phyloP scores from a whole-genome alignment of 371 early-diverging fungal genomes.

The Mortierella sp. region DNA sequence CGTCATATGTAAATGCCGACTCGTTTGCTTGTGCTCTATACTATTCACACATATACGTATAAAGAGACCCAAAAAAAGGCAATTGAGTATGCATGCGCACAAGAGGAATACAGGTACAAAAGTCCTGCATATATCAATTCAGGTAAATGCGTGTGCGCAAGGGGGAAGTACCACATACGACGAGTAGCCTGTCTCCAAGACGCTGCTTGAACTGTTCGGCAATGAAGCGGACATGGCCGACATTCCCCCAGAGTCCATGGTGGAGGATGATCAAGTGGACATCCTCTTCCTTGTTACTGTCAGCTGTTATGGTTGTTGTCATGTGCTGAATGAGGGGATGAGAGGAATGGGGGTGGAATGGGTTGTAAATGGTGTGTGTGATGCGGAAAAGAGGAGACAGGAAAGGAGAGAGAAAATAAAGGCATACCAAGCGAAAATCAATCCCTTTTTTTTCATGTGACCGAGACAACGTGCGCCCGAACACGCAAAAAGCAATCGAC shows the following conservation, averaged over 20 bases:
- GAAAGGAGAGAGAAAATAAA: background rate
- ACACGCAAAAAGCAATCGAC: background rate
- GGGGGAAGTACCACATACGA: slow-evolving; percentile 2
- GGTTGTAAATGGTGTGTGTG: background rate
- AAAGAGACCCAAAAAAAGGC: background rate
- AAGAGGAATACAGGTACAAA: background rate
- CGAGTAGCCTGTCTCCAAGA: slow-evolving; percentile 32
- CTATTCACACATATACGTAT: background rate
- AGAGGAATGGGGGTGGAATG: background rate
- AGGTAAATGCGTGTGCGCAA: background rate
- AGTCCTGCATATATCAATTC: background rate
- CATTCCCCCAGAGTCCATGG: slow-evolving; percentile 44
- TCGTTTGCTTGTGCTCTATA: slow-evolving; percentile 45
- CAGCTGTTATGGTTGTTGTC: background rate
- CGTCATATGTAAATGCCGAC: slow-evolving; percentile 37
- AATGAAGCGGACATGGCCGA: slow-evolving; percentile 27
- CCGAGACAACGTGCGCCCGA: background rate
- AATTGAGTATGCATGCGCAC: background rate
- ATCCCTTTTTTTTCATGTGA: background rate
- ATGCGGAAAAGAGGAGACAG: background rate
- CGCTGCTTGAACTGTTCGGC: slow-evolving; percentile 32
- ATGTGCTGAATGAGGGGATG: background rate
- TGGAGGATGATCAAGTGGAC: slow-evolving; percentile 18
- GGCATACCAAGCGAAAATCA: no score
- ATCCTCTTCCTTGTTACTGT: background rate